Conservation (phyloP, 2,329 filamentous ascomycete genomes). For the Fusarium xyrophilum region DNA sequence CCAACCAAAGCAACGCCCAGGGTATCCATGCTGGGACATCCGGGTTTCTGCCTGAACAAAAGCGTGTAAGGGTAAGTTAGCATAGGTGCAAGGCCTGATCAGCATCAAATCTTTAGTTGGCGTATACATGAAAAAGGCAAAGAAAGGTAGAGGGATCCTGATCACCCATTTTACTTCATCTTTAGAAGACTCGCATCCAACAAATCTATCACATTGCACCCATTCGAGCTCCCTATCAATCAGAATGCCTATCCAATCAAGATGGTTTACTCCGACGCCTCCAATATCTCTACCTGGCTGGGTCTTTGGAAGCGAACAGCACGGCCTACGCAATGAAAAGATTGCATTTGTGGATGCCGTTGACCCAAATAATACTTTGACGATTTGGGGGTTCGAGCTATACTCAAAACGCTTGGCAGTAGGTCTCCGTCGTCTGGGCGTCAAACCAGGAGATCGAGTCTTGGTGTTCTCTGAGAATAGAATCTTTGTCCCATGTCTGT, state of each 20-base stretch:
- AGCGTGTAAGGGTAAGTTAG: rapidly evolving
- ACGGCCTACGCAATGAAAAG: background rate
- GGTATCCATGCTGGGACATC: background rate
- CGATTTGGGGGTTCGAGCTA: background rate
- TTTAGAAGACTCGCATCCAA: background rate
- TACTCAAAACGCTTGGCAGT: background rate
- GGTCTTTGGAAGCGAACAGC: background rate
- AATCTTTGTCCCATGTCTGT: background rate
- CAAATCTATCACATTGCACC: rapidly evolving
- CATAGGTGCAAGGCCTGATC: background rate
- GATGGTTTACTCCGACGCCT: background rate
- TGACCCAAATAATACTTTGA: background rate
- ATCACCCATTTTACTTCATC: background rate
- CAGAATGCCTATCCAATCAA: background rate
- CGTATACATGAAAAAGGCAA: background rate
- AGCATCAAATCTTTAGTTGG: background rate
- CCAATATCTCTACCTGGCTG: background rate
- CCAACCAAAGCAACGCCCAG: background rate
- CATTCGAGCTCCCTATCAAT: rapidly evolving
- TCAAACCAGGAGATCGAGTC: background rate
- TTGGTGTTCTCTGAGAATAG: background rate
- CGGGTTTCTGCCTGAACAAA: background rate
- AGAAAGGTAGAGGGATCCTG: background rate
- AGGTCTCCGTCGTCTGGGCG: background rate
- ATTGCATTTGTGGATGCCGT: background rate